Evolutionary conservation across 2,329 filamentous ascomycete genomes (phyloP).

Genomic region (Aspergillus piperis): DNA sequence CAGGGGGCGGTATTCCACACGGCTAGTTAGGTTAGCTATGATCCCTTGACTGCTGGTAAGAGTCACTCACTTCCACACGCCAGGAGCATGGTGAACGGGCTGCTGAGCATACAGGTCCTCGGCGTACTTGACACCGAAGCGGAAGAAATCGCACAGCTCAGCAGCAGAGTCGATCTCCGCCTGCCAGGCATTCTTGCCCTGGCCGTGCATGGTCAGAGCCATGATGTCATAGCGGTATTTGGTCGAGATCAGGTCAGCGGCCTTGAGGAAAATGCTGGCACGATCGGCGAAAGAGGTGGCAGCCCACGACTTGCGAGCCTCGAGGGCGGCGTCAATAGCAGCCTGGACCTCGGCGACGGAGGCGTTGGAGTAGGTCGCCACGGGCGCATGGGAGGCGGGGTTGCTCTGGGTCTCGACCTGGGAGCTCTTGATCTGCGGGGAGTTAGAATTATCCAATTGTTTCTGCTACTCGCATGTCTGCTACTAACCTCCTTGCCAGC

Average conservation of each 20-base stretch:
- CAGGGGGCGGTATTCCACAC: constrained; percentile 82
- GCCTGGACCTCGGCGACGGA: constrained; percentile 71
- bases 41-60: not conserved
- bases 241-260: constrained; percentile 81
- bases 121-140: constrained; percentile 89
- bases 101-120: constrained; percentile 88
- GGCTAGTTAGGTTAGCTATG: constrained; percentile 41
- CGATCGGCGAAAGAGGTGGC: constrained; percentile 84
- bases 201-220: constrained; percentile 92
- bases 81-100: constrained; percentile 76
- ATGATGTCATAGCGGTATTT: constrained; percentile 98
- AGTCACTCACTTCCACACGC: constrained; percentile 73
- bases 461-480: not conserved
- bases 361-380: constrained; percentile 85
- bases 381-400: constrained; percentile 75
- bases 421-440: constrained; percentile 34
- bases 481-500: constrained; percentile 72
- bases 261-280: constrained; percentile 92
- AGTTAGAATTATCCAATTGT: not conserved
- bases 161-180: constrained; percentile 97
- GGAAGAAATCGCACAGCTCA: constrained; percentile 87
- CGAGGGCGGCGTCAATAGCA: constrained; percentile 81
- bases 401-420: constrained; percentile 66
- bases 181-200: constrained; percentile 98
- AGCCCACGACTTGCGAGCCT: constrained; percentile 86